Conservation (phyloP, 371 early-diverging fungal species). For the Lichtheimia hyalospora region DNA sequence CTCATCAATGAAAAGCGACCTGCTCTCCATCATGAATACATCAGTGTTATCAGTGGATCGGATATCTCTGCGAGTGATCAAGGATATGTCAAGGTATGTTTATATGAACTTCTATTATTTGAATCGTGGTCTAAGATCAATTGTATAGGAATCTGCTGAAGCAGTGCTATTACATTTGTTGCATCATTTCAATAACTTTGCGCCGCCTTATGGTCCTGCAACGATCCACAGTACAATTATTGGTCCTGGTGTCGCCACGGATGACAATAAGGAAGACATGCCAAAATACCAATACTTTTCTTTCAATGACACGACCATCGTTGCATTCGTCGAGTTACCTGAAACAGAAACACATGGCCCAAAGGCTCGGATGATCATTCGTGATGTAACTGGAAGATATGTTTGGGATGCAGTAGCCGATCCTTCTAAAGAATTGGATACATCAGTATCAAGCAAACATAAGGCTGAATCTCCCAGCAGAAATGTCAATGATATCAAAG, state of each 20-base stretch:
- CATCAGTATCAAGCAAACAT: not conserved
- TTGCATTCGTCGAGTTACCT: conserved; percentile 60
- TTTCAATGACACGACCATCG: conserved; percentile 58
- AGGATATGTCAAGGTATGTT: conserved; percentile 37
- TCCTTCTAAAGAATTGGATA: conserved; percentile 14
- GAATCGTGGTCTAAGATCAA: no score
- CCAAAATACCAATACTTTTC: conserved; percentile 60
- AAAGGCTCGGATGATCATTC: conserved; percentile 61
- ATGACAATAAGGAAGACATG: conserved; percentile 29
- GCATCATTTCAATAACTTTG: conserved; percentile 58
- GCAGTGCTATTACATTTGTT: conserved; percentile 50
- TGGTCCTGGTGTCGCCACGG: conserved; percentile 46
- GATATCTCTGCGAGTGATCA: conserved; percentile 36
- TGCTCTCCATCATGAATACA: conserved; percentile 24
- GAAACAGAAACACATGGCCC: conserved; percentile 28
- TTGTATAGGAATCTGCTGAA: conserved; percentile 55
- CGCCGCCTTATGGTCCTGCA: conserved; percentile 54
- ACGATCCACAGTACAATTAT: conserved; percentile 47
- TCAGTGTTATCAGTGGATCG: conserved; percentile 14
- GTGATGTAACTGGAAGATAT: conserved; percentile 80
- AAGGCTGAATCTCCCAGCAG: no score
- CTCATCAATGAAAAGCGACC: conserved; percentile 40
- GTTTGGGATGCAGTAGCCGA: conserved; percentile 75
- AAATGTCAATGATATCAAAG: not conserved
- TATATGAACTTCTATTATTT: no score